A percentile compares a stretch with the other conserved stretches of the same genome.
Evolutionary conservation across 2,329 filamentous ascomycete genomes (phyloP).

Genomic region (Sporothrix mexicana): DNA sequence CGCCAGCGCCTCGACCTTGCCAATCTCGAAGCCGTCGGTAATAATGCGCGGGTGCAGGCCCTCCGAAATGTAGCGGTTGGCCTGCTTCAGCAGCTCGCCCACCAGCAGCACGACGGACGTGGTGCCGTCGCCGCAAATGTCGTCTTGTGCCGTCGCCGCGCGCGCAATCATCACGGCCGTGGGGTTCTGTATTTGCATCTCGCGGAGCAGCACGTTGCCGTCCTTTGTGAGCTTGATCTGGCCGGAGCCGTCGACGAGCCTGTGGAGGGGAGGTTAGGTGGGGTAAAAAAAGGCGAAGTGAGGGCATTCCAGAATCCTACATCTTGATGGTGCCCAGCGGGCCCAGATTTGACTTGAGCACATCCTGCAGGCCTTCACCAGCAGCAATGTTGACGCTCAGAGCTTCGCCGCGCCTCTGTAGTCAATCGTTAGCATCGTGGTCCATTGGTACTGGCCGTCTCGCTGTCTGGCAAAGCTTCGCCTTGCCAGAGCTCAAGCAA

Average conservation of each 20-base stretch:
- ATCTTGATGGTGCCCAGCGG: constrained; percentile 96
- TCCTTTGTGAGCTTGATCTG: constrained; percentile 99
- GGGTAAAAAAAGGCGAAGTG: constrained; percentile 35
- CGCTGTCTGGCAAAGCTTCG: background rate
- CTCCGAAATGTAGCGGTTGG: constrained; percentile 92
- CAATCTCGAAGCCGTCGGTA: constrained; percentile 96
- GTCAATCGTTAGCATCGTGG: constrained; percentile 44
- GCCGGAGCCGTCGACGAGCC: constrained; percentile 72
- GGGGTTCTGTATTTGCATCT: constrained; percentile 97
- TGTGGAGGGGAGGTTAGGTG: constrained; percentile 43
- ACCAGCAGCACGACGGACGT: constrained; percentile 95
- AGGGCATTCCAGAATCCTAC: constrained; percentile 52
- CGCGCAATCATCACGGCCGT: constrained; percentile 85
- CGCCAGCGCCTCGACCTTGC: constrained; percentile 91
- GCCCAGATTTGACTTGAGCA: constrained; percentile 94
- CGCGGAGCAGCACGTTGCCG: constrained; percentile 81
- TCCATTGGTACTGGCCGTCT: constrained; percentile 42
- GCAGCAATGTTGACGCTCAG: constrained; percentile 95
- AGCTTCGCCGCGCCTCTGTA: constrained; percentile 92
- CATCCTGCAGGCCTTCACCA: constrained; percentile 90
- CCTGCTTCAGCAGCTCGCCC: constrained; percentile 96
- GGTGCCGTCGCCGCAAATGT: constrained; percentile 97
- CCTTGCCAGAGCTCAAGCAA: background rate
- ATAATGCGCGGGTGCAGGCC: constrained; percentile 97
- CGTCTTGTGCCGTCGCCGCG: constrained; percentile 95